phyloP scores from a whole-genome alignment of 2,329 filamentous ascomycete genomes.

The Didymella glomerata region DNA sequence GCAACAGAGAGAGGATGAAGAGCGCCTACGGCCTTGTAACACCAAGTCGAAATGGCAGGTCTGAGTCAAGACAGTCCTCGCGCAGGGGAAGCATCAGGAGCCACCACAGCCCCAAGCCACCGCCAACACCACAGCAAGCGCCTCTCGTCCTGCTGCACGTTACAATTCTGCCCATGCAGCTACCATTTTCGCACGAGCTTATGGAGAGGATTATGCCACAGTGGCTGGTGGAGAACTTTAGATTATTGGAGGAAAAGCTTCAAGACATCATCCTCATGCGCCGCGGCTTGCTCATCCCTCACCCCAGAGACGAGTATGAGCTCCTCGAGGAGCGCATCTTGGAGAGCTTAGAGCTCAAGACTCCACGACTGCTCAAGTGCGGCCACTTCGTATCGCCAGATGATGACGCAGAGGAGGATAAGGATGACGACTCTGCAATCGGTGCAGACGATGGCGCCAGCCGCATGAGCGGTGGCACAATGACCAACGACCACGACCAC shows the following conservation, averaged over 20 bases:
- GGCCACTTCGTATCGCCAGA: conserved; percentile 71
- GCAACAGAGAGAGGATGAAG: conserved; percentile 43
- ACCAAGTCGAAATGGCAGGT: conserved; percentile 43
- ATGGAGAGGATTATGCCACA: conserved; percentile 62
- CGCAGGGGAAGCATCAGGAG: conserved; percentile 40
- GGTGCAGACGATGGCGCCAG: conserved; percentile 49
- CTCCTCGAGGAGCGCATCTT: conserved; percentile 79
- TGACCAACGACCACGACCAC: conserved; percentile 43
- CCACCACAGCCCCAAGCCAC: conserved; percentile 38
- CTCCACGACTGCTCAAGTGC: conserved; percentile 75
- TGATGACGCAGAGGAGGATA: conserved; percentile 52
- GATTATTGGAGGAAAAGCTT: conserved; percentile 72
- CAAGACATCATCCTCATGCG: conserved; percentile 74
- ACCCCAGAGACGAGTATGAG: conserved; percentile 82
- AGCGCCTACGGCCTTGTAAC: conserved; percentile 45
- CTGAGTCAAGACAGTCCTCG: conserved; percentile 46
- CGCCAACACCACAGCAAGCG: conserved; percentile 56
- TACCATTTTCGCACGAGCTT: conserved; percentile 64
- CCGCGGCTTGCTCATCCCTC: conserved; percentile 76
- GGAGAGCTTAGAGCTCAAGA: conserved; percentile 75
- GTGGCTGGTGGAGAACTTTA: conserved; percentile 66
- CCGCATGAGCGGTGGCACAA: conserved; percentile 48
- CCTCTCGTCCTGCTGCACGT: conserved; percentile 81
- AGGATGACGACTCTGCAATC: conserved; percentile 44
- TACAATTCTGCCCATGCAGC: conserved; percentile 74